These are phyloP conservation scores for Volvariella volvacea DNA, from an alignment of 1,284 basidiomycete species.

Conservation along the genomic window DNA sequence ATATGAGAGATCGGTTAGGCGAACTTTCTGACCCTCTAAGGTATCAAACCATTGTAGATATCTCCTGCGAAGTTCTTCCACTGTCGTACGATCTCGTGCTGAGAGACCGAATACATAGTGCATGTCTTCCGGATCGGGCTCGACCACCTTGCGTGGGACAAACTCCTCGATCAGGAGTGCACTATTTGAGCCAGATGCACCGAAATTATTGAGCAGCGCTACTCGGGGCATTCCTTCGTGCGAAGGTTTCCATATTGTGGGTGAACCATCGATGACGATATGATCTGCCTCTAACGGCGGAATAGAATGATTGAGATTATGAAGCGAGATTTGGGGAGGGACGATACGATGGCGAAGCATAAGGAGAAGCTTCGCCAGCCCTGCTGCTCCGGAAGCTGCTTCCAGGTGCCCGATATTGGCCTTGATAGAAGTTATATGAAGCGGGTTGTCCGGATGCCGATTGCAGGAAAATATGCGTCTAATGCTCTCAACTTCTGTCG, in stretches of 20 bases:
- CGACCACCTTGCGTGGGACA: neutral
- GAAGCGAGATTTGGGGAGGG: conserved; percentile 54
- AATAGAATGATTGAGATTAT: conserved; percentile 50
- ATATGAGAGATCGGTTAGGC: conserved; percentile 51
- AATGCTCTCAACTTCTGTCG: conserved; percentile 56
- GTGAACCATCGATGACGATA: conserved; percentile 38
- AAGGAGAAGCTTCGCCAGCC: conserved; percentile 62
- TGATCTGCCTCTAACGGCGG: conserved; percentile 40
- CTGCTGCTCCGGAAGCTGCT: conserved; percentile 66
- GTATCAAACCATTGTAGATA: conserved; percentile 41
- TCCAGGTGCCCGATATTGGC: conserved; percentile 71
- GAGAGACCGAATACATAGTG: conserved; percentile 50
- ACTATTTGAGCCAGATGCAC: conserved; percentile 65
- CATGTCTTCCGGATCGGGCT: neutral
- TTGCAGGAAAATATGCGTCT: conserved; percentile 43
- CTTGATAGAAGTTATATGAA: conserved; percentile 64
- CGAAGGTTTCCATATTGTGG: conserved; percentile 34
- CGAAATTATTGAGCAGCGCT: conserved; percentile 68
- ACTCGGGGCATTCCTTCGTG: conserved; percentile 30
- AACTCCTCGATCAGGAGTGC: conserved; percentile 55
- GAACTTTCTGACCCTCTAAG: conserved; percentile 15
- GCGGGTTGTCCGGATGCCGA: conserved; percentile 37
- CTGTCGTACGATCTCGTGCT: conserved; percentile 42
- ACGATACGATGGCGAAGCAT: conserved; percentile 55
- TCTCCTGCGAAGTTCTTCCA: conserved; percentile 38